Evolutionary conservation across 2,329 filamentous ascomycete species (phyloP).

Genomic region (Helminthosporium solani): DNA sequence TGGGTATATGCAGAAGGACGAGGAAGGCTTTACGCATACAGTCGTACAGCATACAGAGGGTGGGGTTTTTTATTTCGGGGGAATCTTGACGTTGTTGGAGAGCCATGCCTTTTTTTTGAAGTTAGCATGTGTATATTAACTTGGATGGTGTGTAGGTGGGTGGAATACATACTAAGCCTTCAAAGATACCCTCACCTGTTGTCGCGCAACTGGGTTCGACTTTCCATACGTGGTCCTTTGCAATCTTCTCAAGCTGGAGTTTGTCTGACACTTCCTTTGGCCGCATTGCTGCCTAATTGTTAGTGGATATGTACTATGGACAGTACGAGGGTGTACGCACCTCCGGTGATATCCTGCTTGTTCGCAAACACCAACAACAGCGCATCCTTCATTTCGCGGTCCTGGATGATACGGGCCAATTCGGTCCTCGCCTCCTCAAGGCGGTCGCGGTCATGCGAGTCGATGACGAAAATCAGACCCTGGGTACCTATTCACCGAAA

Average conservation of each 20-base stretch:
- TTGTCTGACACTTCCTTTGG: slow-evolving; percentile 53
- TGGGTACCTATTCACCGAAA: slow-evolving; percentile 68
- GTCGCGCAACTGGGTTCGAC: slow-evolving; percentile 57
- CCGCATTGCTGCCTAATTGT: slow-evolving; percentile 45
- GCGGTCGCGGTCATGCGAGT: slow-evolving; percentile 98
- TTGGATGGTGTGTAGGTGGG: neutral
- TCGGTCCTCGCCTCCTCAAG: slow-evolving; percentile 96
- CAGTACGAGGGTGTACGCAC: slow-evolving; percentile 57
- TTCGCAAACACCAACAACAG: slow-evolving; percentile 97
- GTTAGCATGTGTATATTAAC: slow-evolving; percentile 1
- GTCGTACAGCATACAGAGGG: slow-evolving; percentile 26
- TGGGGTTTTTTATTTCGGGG: slow-evolving; percentile 35
- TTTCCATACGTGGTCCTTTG: slow-evolving; percentile 56
- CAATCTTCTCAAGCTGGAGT: slow-evolving; percentile 51
- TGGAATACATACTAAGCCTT: slow-evolving; percentile 46
- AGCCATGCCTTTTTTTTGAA: slow-evolving; percentile 51
- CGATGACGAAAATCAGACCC: slow-evolving; percentile 99
- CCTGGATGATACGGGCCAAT: slow-evolving; percentile 96
- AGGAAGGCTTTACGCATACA: slow-evolving; percentile 27
- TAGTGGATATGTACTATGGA: slow-evolving; percentile 7
- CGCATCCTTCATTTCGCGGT: slow-evolving; percentile 97
- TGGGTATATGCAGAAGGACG: slow-evolving; percentile 43
- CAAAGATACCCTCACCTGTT: slow-evolving; percentile 55
- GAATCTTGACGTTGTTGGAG: slow-evolving; percentile 53
- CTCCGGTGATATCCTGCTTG: slow-evolving; percentile 91